These are phyloP conservation scores for Mortierella antarctica DNA, from an alignment of 192 early-diverging fungal genomes.

Conservation along the genomic window DNA sequence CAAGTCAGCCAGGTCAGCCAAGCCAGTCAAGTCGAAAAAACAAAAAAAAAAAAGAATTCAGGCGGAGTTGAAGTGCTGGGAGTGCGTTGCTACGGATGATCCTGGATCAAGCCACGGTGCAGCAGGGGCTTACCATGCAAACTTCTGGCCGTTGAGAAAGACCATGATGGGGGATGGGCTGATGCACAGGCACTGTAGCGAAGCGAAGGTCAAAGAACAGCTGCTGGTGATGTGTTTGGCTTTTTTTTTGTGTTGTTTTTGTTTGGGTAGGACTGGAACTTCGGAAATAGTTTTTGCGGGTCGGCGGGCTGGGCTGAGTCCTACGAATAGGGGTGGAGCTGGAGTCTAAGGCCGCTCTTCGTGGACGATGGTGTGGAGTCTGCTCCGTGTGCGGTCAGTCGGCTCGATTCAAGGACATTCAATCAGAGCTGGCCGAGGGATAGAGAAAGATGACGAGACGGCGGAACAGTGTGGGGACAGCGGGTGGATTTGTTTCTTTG, in stretches of 20 bases:
- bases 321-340: no score
- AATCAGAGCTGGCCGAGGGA: neutral
- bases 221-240: constrained; percentile 1
- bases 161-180: constrained; percentile 30
- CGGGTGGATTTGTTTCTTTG: neutral
- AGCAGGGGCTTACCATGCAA: constrained; percentile 43
- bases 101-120: no score
- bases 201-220: neutral
- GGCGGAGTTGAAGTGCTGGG: neutral
- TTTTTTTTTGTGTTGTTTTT: constrained; percentile 13
- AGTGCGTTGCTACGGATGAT: no score
- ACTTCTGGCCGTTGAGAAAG: constrained; percentile 57
- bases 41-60: constrained; percentile 1
- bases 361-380: no score
- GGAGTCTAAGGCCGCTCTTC: no score
- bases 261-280: neutral
- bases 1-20: no score
- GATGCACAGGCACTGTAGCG: neutral
- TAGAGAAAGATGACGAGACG: neutral
- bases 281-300: no score
- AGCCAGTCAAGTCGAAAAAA: neutral
- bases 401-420: constrained; percentile 5
- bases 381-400: neutral
- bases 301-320: no score
- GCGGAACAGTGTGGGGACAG: neutral